Conservation (phyloP, 1,284 basidiomycete species). For the Puccinia polysora region DNA sequence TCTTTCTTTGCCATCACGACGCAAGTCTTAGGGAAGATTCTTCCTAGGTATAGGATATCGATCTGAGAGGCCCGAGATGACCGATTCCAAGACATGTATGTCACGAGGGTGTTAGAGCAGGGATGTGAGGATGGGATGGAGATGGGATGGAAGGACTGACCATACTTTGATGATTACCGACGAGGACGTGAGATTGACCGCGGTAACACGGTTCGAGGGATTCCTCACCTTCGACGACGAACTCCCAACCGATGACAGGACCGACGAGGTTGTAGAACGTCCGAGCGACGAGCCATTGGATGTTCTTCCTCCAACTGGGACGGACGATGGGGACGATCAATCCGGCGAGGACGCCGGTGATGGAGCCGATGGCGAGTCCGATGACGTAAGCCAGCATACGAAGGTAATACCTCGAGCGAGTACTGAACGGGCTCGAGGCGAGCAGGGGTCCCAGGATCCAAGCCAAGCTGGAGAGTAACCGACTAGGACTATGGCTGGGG, state of each 20-base stretch:
- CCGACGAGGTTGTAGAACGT: conserved; percentile 72
- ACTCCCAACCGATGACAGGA: conserved; percentile 51
- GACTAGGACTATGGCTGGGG: background rate
- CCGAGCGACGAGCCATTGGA: conserved; percentile 77
- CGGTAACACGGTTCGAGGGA: conserved; percentile 57
- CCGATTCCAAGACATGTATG: conserved; percentile 62
- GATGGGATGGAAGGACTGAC: conserved; percentile 50
- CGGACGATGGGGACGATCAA: conserved; percentile 13
- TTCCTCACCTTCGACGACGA: conserved; percentile 62
- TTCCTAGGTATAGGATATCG: conserved; percentile 63
- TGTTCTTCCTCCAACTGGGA: conserved; percentile 57
- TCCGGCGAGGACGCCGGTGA: conserved; percentile 28
- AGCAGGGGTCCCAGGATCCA: conserved; percentile 17
- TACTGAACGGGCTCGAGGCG: conserved; percentile 16
- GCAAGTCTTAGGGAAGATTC: conserved; percentile 75
- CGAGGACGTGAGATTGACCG: conserved; percentile 63
- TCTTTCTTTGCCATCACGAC: conserved; percentile 94
- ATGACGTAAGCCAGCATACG: conserved; percentile 22
- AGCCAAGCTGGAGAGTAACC: background rate
- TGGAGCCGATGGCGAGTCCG: conserved; percentile 26
- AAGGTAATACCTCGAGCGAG: conserved; percentile 26
- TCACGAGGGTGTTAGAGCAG: background rate
- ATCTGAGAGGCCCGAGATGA: conserved; percentile 49
- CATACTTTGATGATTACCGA: conserved; percentile 81
- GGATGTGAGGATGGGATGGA: background rate